These are phyloP conservation scores for Stemphylium beticola DNA, from an alignment of 2,329 filamentous ascomycete genomes.

Conservation along the genomic window DNA sequence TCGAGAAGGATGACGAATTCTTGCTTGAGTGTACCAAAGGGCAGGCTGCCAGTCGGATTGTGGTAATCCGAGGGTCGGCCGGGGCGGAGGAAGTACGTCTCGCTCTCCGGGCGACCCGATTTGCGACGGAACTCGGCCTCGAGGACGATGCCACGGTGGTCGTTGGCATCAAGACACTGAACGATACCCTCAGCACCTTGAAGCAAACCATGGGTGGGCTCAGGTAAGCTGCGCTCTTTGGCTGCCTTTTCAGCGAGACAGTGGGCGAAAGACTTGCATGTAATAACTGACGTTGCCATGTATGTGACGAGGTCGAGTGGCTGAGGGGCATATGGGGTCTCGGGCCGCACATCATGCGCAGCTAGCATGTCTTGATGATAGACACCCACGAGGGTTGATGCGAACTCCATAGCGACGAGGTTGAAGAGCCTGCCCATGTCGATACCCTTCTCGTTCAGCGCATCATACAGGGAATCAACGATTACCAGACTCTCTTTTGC, in stretches of 20 bases:
- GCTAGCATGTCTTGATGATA: constrained; percentile 84
- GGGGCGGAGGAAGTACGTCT: constrained; percentile 64
- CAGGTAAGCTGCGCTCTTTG: constrained; percentile 73
- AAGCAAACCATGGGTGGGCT: constrained; percentile 78
- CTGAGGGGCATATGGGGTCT: constrained; percentile 51
- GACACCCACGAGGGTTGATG: constrained; percentile 74
- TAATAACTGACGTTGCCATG: constrained; percentile 86
- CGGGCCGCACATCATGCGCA: constrained; percentile 36
- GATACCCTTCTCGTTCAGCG: constrained; percentile 52
- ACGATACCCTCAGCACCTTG: constrained; percentile 81
- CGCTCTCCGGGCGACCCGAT: constrained; percentile 77
- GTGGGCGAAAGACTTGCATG: constrained; percentile 74
- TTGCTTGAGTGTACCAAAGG: constrained; percentile 49
- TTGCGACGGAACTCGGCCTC: constrained; percentile 86
- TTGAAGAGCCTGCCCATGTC: constrained; percentile 66
- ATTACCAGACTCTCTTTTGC: constrained; percentile 65
- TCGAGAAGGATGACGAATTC: constrained; percentile 69
- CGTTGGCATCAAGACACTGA: constrained; percentile 66
- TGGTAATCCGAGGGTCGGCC: constrained; percentile 26
- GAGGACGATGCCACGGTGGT: constrained; percentile 68
- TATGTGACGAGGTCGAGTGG: constrained; percentile 77
- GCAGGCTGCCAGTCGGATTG: constrained; percentile 13
- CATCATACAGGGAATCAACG: constrained; percentile 77
- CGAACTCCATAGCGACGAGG: constrained; percentile 71
- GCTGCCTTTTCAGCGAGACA: constrained; percentile 77